Evolutionary conservation across 441 rosid species (phyloP).

Genomic region (Biscutella laevigata): DNA sequence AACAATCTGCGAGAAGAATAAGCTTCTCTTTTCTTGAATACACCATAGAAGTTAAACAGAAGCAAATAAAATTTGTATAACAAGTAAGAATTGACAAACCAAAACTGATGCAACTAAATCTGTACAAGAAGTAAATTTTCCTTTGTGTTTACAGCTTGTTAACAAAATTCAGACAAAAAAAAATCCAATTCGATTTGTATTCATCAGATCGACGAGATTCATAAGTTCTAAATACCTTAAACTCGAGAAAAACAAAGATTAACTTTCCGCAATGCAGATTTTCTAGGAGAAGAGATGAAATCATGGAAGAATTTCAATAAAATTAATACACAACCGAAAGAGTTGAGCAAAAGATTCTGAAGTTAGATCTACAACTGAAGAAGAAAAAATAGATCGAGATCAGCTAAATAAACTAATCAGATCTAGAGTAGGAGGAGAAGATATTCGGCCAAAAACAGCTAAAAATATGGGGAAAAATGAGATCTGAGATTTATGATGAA

Average conservation of each 20-base stretch:
- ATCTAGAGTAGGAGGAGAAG: not conserved
- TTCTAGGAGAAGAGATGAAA: not conserved
- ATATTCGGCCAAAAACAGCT: not conserved
- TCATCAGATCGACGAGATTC: not conserved
- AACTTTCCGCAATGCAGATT: not conserved
- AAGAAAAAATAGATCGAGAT: slow-evolving; percentile 1
- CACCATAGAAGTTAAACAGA: not conserved
- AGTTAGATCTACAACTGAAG: not conserved
- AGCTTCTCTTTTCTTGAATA: not conserved
- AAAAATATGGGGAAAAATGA: not conserved
- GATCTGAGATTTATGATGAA: not conserved
- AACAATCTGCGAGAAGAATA: not conserved
- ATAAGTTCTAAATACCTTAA: not conserved
- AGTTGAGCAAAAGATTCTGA: not conserved
- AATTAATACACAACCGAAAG: not conserved
- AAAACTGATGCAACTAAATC: not conserved
- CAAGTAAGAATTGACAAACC: no score
- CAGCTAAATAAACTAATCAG: not conserved
- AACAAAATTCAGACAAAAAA: no score
- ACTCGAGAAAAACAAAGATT: not conserved
- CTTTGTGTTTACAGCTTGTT: no score
- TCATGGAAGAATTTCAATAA: not conserved
- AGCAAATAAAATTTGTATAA: no score
- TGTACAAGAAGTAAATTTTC: not conserved
- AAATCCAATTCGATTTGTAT: no score